Conservation (phyloP, 108 stramenopile genomes). For the Aurantiochytrium sp. region DNA sequence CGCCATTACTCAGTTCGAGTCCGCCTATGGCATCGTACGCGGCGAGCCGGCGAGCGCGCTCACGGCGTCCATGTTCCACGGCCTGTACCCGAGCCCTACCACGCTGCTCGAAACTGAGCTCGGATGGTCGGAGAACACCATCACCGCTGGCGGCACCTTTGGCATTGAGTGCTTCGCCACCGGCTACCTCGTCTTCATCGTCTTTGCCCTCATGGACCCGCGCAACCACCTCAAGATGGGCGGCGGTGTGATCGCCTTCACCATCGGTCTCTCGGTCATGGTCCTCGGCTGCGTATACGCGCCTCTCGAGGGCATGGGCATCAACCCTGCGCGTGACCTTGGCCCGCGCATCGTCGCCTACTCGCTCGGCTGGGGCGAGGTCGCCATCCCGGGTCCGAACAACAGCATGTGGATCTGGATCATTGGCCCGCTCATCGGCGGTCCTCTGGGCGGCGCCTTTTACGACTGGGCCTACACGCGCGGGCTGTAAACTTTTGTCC, state of each 20-base stretch:
- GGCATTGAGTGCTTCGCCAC: slow-evolving; percentile 56
- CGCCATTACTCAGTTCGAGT: slow-evolving; percentile 49
- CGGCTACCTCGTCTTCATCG: slow-evolving; percentile 51
- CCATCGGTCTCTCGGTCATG: slow-evolving; percentile 58
- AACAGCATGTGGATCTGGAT: slow-evolving; percentile 15
- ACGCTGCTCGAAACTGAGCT: background rate
- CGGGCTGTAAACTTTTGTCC: background rate
- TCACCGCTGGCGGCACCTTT: slow-evolving; percentile 36
- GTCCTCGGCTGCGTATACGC: slow-evolving; percentile 50
- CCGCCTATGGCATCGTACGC: slow-evolving; percentile 32
- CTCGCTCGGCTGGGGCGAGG: slow-evolving; percentile 57
- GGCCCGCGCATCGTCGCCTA: slow-evolving; percentile 63
- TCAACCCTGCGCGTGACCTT: slow-evolving; percentile 68
- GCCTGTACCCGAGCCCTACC: background rate
- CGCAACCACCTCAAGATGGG: slow-evolving; percentile 44
- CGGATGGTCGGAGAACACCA: background rate
- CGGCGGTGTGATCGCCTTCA: slow-evolving; percentile 41
- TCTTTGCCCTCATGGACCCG: slow-evolving; percentile 57
- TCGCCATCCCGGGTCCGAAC: slow-evolving; percentile 17
- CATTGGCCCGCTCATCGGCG: background rate
- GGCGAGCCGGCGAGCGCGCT: background rate
- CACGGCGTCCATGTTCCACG: background rate
- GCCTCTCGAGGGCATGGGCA: slow-evolving; percentile 60
- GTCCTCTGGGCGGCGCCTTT: background rate
- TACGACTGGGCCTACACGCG: background rate